A percentile compares a stretch with the other conserved stretches of the same genome.
phyloP scores from a whole-genome alignment of 208 protist species.

The Crithidia brevicula region DNA sequence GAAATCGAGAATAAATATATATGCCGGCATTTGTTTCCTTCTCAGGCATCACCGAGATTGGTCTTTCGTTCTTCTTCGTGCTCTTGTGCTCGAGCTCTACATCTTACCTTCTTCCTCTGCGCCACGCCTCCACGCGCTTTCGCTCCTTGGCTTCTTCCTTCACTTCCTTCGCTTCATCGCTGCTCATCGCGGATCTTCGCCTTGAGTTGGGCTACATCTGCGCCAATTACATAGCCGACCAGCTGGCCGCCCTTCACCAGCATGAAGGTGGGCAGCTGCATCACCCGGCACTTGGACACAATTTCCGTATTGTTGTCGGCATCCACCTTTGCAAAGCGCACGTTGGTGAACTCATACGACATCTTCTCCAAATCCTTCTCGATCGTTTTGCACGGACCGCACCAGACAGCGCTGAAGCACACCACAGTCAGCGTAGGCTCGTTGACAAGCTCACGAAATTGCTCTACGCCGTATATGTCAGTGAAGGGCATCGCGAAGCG shows the following conservation, averaged over 20 bases:
- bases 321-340: conserved; percentile 78
- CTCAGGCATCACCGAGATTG: too few relatives aligned
- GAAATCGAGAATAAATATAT: too few relatives aligned
- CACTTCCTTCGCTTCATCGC: conserved; percentile 7
- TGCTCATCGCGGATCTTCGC: conserved; percentile 59
- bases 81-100: too few relatives aligned
- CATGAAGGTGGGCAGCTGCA: conserved; percentile 86
- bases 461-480: conserved; percentile 74
- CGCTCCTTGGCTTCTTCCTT: not conserved
- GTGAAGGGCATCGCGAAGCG: conserved; percentile 67
- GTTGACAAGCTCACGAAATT: conserved; percentile 78
- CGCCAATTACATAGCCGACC: conserved; percentile 79
- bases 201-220: conserved; percentile 65
- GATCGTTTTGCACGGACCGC: conserved; percentile 80
- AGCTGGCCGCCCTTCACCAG: conserved; percentile 57
- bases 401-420: conserved; percentile 86
- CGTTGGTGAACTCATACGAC: conserved; percentile 72
- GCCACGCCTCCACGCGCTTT: not conserved
- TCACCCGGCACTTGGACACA: conserved; percentile 71
- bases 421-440: conserved; percentile 56
- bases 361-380: conserved; percentile 79
- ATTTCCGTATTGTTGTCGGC: conserved; percentile 85
- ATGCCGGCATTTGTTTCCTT: too few relatives aligned
- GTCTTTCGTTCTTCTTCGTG: too few relatives aligned
- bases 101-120: too few relatives aligned